These are phyloP conservation scores for Gossypium australe DNA, from an alignment of 345 rosid species.

Conservation along the genomic window DNA sequence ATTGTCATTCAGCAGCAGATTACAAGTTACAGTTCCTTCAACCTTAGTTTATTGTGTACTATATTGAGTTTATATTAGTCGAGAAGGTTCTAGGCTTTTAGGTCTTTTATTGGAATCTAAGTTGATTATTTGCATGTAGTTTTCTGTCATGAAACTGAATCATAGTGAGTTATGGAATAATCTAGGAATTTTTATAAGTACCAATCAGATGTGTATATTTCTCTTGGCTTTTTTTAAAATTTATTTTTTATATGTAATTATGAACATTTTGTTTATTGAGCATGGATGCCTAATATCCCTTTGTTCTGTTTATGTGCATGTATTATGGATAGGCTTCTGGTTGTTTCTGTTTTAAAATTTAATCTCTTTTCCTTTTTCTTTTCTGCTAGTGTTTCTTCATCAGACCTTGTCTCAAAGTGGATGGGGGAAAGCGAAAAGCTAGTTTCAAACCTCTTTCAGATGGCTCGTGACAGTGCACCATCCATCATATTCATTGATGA, in stretches of 20 bases:
- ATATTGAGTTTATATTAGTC: neutral
- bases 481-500: conserved; percentile 78
- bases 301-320: neutral
- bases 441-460: conserved; percentile 71
- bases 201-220: neutral
- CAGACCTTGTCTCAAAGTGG: conserved; percentile 84
- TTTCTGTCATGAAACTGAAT: neutral
- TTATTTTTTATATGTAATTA: neutral
- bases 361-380: neutral
- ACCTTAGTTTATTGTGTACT: neutral
- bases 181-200: neutral
- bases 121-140: neutral
- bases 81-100: neutral
- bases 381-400: conserved; percentile 56
- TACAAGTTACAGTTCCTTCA: neutral
- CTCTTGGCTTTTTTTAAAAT: neutral
- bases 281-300: neutral
- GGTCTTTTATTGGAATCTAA: neutral
- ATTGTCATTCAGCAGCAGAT: neutral
- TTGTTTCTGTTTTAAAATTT: neutral
- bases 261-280: neutral
- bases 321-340: neutral
- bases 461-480: conserved; percentile 84
- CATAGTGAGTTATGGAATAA: neutral
- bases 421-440: conserved; percentile 92